Evolutionary conservation across 805 yeast genomes (phyloP).

Genomic region (Millerozyma acaciae): DNA sequence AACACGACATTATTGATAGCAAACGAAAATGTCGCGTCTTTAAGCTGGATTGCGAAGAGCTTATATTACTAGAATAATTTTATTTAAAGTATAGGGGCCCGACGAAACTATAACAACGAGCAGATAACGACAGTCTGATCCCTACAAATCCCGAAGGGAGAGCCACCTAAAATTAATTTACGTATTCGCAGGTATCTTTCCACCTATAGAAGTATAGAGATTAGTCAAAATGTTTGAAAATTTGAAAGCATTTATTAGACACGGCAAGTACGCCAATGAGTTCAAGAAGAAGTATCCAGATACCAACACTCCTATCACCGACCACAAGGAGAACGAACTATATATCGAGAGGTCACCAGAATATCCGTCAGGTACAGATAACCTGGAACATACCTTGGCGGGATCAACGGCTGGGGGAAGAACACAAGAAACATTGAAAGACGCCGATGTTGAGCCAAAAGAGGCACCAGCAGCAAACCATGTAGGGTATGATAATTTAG

Average conservation of each 20-base stretch:
- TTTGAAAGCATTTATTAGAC: constrained; percentile 58
- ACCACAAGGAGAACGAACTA: background rate
- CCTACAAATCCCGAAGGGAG: no score
- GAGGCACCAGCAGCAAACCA: constrained; percentile 1
- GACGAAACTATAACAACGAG: no score
- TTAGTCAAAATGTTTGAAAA: constrained; percentile 39
- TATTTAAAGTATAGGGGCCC: no score
- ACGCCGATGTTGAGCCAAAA: background rate
- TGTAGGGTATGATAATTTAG: constrained; percentile 13
- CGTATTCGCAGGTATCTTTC: no score
- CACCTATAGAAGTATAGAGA: constrained; percentile 1
- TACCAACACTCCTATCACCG: no score
- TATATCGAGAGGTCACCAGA: background rate
- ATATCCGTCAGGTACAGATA: background rate
- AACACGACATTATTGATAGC: constrained; percentile 4
- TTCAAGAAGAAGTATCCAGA: constrained; percentile 12
- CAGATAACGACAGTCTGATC: no score
- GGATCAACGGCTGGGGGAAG: background rate
- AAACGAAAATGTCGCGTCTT: constrained; percentile 4
- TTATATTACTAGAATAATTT: no score
- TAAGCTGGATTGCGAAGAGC: no score
- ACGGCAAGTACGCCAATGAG: constrained; percentile 56
- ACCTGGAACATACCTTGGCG: background rate
- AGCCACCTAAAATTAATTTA: no score
- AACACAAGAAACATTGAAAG: background rate